These are phyloP conservation scores for Colletotrichum lindemuthianum DNA, from an alignment of 2,329 filamentous ascomycete genomes.

Conservation along the genomic window DNA sequence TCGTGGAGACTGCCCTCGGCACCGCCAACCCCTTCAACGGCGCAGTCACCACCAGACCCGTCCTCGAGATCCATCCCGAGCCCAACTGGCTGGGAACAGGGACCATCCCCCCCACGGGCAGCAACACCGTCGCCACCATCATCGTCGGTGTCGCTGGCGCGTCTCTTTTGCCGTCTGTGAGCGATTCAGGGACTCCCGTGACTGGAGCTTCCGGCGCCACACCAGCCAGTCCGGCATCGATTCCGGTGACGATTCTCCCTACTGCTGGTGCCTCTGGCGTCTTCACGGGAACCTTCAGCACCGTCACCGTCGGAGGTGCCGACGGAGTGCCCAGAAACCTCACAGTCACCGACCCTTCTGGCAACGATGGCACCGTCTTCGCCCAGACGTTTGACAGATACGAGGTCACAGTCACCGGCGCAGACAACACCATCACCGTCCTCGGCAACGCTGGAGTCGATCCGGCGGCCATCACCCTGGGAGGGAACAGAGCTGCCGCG, in stretches of 20 bases:
- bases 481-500: not conserved
- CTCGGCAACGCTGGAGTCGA: slow-evolving; percentile 23
- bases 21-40: not conserved
- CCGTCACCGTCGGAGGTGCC: slow-evolving; percentile 22
- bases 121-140: slow-evolving; percentile 1
- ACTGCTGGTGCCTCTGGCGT: not conserved
- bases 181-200: not conserved
- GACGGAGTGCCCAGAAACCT: slow-evolving; percentile 27
- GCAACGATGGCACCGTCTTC: slow-evolving; percentile 18
- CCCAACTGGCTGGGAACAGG: slow-evolving; percentile 9
- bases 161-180: not conserved
- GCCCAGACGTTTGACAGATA: slow-evolving; percentile 27
- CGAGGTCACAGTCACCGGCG: slow-evolving; percentile 20
- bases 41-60: slow-evolving; percentile 1
- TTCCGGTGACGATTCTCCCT: slow-evolving; percentile 11
- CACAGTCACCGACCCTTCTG: slow-evolving; percentile 16
- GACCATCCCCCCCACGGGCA: slow-evolving; percentile 4
- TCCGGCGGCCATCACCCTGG: slow-evolving; percentile 15
- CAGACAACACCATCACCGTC: slow-evolving; percentile 23
- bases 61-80: slow-evolving; percentile 14
- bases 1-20: slow-evolving; percentile 14
- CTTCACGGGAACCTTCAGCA: not conserved
- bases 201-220: not conserved
- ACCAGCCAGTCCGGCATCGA: slow-evolving; percentile 20
- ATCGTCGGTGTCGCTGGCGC: slow-evolving; percentile 8